Evolutionary conservation across 192 early-diverging fungal genomes (phyloP).

Genomic region (Backusella macrospora): DNA sequence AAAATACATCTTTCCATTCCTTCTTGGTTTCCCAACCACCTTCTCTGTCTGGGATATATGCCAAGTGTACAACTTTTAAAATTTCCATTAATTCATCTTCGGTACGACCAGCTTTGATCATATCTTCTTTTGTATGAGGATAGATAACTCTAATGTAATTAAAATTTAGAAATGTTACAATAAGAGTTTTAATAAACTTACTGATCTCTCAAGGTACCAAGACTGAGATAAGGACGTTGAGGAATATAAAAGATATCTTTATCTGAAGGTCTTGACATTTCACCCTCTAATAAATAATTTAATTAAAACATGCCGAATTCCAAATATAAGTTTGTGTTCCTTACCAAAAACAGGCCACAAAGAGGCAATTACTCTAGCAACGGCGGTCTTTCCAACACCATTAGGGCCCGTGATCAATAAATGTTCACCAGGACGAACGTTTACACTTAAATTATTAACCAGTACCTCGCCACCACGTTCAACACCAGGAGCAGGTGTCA

Average conservation of each 20-base stretch:
- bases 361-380: constrained; percentile 91
- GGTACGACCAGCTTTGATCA: constrained; percentile 69
- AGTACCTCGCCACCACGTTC: constrained; percentile 77
- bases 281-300: constrained; percentile 52
- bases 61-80: constrained; percentile 83
- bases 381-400: constrained; percentile 90
- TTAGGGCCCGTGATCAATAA: constrained; percentile 94
- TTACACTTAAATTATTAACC: constrained; percentile 75
- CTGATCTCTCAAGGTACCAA: constrained; percentile 95
- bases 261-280: constrained; percentile 66
- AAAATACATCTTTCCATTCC: constrained; percentile 92
- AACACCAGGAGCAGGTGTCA: constrained; percentile 75
- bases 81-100: constrained; percentile 84
- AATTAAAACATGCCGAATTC: background rate
- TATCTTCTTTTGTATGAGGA: constrained; percentile 85
- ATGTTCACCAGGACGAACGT: constrained; percentile 85
- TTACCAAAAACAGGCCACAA: constrained; percentile 91
- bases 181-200: constrained; percentile 25
- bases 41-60: constrained; percentile 78
- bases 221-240: constrained; percentile 92
- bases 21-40: constrained; percentile 90
- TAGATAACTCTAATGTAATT: constrained; percentile 74
- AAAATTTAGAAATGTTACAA: background rate
- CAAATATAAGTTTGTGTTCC: background rate
- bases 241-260: constrained; percentile 97